Evolutionary conservation across 352 stramenopile species (phyloP).

Genomic region (Phytophthora pluvialis): DNA sequence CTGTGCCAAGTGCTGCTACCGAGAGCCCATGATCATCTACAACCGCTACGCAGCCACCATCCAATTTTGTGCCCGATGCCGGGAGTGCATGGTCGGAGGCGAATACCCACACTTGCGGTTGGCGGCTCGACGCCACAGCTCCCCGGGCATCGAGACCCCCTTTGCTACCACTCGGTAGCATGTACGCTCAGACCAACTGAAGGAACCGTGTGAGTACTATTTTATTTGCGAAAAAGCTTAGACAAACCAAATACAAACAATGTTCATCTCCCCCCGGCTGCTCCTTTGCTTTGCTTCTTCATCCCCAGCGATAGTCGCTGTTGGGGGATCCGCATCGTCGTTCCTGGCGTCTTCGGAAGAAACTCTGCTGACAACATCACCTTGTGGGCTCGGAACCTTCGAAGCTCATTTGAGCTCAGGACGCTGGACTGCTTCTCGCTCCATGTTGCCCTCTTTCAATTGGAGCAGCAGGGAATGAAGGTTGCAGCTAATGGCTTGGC

Average conservation of each 20-base stretch:
- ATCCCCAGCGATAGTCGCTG: no score
- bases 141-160: slow-evolving; percentile 31
- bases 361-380: no score
- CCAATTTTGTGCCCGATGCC: slow-evolving; percentile 43
- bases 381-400: no score
- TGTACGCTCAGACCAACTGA: neutral
- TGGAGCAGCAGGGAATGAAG: no score
- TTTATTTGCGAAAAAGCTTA: slow-evolving; percentile 21
- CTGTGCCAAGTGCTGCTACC: slow-evolving; percentile 42
- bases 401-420: no score
- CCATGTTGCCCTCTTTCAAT: no score
- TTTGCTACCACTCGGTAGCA: slow-evolving; percentile 22
- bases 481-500: no score
- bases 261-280: no score
- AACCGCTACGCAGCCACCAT: slow-evolving; percentile 43
- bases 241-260: slow-evolving; percentile 4
- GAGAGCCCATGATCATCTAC: slow-evolving; percentile 48
- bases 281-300: no score
- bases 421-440: no score
- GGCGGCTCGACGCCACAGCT: slow-evolving; percentile 38
- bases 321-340: neutral
- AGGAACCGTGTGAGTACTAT: slow-evolving; percentile 18
- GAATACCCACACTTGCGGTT: slow-evolving; percentile 46
- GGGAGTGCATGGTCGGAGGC: slow-evolving; percentile 43
- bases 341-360: no score